Evolutionary conservation across 345 rosid genomes (phyloP).

Genomic region (Ailanthus altissimus): DNA sequence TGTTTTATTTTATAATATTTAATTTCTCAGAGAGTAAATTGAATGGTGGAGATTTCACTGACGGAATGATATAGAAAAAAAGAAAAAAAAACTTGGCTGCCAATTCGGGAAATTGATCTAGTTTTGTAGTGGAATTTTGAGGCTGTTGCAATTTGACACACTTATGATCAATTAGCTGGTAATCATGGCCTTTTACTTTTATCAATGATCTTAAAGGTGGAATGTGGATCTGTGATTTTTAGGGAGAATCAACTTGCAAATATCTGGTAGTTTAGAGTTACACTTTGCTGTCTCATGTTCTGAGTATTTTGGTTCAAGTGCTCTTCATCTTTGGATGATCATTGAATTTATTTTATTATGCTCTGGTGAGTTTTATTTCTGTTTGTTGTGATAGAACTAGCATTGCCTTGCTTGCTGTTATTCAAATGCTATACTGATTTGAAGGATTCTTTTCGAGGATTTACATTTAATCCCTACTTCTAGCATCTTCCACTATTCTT

Average conservation of each 20-base stretch:
- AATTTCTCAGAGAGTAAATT: neutral
- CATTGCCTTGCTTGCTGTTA: neutral
- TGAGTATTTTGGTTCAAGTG: neutral
- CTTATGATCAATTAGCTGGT: too few species aligned
- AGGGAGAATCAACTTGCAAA: too few species aligned
- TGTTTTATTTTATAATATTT: neutral
- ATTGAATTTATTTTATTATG: neutral
- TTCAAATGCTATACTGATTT: neutral
- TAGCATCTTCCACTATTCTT: neutral
- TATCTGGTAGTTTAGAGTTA: neutral
- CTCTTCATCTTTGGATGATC: neutral
- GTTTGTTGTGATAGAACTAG: neutral
- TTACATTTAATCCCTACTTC: neutral
- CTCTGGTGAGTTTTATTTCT: neutral
- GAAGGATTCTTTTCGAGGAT: neutral
- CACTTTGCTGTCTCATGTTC: neutral
- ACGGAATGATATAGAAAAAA: neutral
- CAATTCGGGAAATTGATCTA: neutral
- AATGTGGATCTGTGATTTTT: too few species aligned
- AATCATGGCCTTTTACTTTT: too few species aligned
- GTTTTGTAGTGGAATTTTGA: too few species aligned
- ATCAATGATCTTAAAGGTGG: too few species aligned
- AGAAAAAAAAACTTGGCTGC: neutral
- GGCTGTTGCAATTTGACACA: too few species aligned
- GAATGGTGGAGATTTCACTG: too few species aligned